Conservation (phyloP, 169 alveolate genomes). For the Plasmodium vivax region DNA sequence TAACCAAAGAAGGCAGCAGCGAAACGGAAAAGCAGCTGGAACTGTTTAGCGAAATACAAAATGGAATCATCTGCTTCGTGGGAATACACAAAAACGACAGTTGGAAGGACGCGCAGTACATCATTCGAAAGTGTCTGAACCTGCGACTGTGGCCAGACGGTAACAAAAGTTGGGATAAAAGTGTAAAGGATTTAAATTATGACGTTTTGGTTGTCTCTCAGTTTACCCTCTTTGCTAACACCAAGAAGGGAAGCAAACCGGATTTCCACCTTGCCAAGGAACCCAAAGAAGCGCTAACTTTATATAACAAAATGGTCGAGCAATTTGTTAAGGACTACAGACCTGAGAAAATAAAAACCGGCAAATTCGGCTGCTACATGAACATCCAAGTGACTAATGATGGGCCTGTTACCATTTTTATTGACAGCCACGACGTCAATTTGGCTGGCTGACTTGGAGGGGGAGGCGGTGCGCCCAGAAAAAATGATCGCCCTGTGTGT, state of each 20-base stretch:
- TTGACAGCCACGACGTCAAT: constrained; percentile 76
- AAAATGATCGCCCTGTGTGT: not conserved
- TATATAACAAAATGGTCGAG: constrained; percentile 88
- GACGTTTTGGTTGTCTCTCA: constrained; percentile 91
- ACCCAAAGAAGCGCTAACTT: constrained; percentile 88
- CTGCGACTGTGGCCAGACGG: constrained; percentile 88
- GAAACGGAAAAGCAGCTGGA: constrained; percentile 29
- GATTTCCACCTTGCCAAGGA: constrained; percentile 94
- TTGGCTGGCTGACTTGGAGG: not conserved
- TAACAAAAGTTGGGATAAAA: constrained; percentile 88
- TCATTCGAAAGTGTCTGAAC: constrained; percentile 87
- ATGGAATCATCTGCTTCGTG: constrained; percentile 47
- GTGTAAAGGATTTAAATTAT: constrained; percentile 86
- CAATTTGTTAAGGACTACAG: constrained; percentile 58
- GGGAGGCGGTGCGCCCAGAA: not conserved
- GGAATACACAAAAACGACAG: constrained; percentile 66
- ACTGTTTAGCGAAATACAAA: constrained; percentile 45
- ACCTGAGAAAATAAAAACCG: constrained; percentile 72
- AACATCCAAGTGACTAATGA: constrained; percentile 89
- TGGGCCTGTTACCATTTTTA: constrained; percentile 94
- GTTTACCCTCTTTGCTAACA: constrained; percentile 91
- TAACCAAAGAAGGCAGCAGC: constrained; percentile 4
- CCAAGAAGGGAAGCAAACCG: constrained; percentile 93
- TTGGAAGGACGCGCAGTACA: constrained; percentile 66
- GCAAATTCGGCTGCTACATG: constrained; percentile 92